These are phyloP conservation scores for Kazachstania kunashirensis DNA, from an alignment of 805 yeast species.

Conservation along the genomic window DNA sequence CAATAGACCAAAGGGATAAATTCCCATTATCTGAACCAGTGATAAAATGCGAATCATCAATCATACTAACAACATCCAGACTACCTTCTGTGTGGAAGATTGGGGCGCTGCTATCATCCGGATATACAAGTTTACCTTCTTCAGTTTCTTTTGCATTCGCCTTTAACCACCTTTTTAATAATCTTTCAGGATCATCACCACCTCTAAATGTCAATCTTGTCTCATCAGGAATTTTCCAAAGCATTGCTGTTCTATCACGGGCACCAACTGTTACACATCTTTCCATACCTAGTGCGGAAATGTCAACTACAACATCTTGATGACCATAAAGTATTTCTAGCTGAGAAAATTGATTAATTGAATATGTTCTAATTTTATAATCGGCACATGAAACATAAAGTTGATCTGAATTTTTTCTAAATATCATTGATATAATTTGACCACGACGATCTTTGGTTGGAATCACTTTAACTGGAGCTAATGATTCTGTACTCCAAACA, in stretches of 20 bases:
- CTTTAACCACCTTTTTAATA: constrained; percentile 31
- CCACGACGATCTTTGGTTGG: constrained; percentile 67
- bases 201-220: constrained; percentile 88
- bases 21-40: constrained; percentile 95
- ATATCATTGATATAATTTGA: constrained; percentile 59
- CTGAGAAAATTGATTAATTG: constrained; percentile 77
- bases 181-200: constrained; percentile 52
- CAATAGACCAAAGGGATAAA: constrained; percentile 78
- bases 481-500: constrained; percentile 76
- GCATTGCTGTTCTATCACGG: constrained; percentile 88
- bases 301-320: constrained; percentile 79
- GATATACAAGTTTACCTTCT: constrained; percentile 24
- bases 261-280: constrained; percentile 94
- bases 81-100: constrained; percentile 67
- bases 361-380: constrained; percentile 77
- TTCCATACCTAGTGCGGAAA: constrained; percentile 73
- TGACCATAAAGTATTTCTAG: constrained; percentile 91
- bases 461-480: constrained; percentile 66
- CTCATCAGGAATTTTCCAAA: constrained; percentile 96
- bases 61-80: constrained; percentile 81
- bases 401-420: constrained; percentile 75
- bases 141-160: constrained; percentile 25
- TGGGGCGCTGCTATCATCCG: constrained; percentile 28
- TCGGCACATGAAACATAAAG: constrained; percentile 90
- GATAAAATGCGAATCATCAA: constrained; percentile 85